Conservation (phyloP, 2,329 filamentous ascomycete species). For the Stromatinia cepivora region DNA sequence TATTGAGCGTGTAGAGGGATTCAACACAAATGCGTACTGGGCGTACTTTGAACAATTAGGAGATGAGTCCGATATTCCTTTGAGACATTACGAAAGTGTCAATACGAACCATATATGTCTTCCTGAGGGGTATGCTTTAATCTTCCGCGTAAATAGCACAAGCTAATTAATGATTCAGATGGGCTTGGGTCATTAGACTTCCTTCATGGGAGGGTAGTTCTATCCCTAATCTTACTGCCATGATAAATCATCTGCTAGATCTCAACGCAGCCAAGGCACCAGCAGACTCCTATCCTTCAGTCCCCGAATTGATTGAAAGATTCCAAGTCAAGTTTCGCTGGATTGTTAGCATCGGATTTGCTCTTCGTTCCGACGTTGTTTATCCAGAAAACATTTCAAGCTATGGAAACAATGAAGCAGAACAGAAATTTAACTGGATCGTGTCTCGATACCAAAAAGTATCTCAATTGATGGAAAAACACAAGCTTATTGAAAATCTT, state of each 20-base stretch:
- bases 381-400: conserved; percentile 32
- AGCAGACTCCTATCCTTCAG: conserved; percentile 31
- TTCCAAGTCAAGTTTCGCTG: conserved; percentile 35
- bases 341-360: conserved; percentile 37
- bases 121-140: conserved; percentile 31
- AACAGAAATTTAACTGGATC: conserved; percentile 38
- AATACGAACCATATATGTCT: conserved; percentile 39
- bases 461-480: conserved; percentile 33
- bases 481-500: conserved; percentile 30
- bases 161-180: conserved; percentile 24
- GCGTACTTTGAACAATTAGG: conserved; percentile 31
- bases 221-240: conserved; percentile 34
- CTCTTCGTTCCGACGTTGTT: conserved; percentile 29
- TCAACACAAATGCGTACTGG: conserved; percentile 33
- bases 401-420: conserved; percentile 35
- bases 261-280: conserved; percentile 29
- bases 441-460: conserved; percentile 32
- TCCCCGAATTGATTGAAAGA: conserved; percentile 30
- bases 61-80: conserved; percentile 34
- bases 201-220: conserved; percentile 37
- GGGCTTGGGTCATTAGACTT: conserved; percentile 38
- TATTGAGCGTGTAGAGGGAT: conserved; percentile 31
- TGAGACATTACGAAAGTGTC: conserved; percentile 33
- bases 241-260: conserved; percentile 38
- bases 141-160: too few species aligned